Base-by-base conservation (phyloP, 768 basidiomycete genomes). In the Lyophyllum shimeji region DNA sequence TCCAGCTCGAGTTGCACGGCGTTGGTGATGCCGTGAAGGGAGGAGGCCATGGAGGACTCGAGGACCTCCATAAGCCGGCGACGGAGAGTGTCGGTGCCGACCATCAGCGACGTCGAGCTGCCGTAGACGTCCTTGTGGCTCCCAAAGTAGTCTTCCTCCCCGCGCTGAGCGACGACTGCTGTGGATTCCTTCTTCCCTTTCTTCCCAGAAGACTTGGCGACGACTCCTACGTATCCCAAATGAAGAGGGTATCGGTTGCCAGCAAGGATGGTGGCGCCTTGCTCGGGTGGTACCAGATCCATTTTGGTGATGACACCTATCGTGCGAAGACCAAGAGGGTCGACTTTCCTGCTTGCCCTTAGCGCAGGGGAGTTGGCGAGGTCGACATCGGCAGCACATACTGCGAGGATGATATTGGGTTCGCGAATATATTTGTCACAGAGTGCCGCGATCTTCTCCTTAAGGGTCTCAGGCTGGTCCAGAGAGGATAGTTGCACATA, bases 261-360 rank as follows among this genome's bases (percentile, higher is more conserved):
- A 15, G 84, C 75, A 12, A 99, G 76, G 56, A 98, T 93, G 31
- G 69, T 60, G 0, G 86, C 90, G 11, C 96, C 97, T 57, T 87
- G 81, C 52, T 91, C 89, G 2, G 96, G 83, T 39, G 87, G 79
- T 17, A 99, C 94, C 31, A 99, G 78, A 69, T 99, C 97, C 97
- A 99, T 98, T 80, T 99, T 99, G 20, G 97, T 99, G 42, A 99
- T 82, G 15, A 99, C 97, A 25, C 97, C 97, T 61, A 99, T 95
- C 1, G 97, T 99, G 23, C 97, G 85, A 53, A 95, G 76, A 15
- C 97, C 97, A 15, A 99, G 76, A 2, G 96, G 96, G 67, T 99
- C 97, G 3, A 98, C 92, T 60, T 90, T 89, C 40, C 95, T 81
- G 70, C 93, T 95, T 0, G 97, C 95, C 48, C 94, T 81, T 48